Percentiles rank a stretch among this genome's conserved stretches.
phyloP scores from a whole-genome alignment of 2,329 filamentous ascomycete species.

The Phaeosphaeria sp. region DNA sequence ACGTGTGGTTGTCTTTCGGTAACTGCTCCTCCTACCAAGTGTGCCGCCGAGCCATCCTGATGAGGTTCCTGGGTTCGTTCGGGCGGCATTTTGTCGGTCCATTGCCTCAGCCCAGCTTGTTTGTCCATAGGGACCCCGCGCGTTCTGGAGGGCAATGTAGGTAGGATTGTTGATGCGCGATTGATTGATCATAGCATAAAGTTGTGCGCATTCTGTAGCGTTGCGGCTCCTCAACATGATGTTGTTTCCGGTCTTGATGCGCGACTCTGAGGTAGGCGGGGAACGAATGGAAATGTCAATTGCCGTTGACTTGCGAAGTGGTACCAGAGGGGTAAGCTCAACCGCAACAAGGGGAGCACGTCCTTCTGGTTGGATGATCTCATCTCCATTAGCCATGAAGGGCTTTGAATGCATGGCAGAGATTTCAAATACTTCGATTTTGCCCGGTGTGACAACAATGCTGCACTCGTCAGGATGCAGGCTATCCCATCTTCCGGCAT shows the following conservation, averaged over 20 bases:
- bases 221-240: constrained; percentile 89
- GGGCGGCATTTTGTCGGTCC: constrained; percentile 57
- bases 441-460: constrained; percentile 67
- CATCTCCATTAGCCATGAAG: constrained; percentile 49
- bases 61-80: constrained; percentile 40
- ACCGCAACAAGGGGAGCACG: constrained; percentile 68
- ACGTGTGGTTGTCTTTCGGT: constrained; percentile 59
- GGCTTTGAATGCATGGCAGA: constrained; percentile 54
- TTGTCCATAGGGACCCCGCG: constrained; percentile 65
- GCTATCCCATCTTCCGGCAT: constrained; percentile 64
- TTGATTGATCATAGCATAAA: constrained; percentile 87
- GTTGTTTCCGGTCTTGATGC: constrained; percentile 72
- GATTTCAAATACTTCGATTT: constrained; percentile 69
- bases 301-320: constrained; percentile 86
- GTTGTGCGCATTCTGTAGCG: constrained; percentile 75
- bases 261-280: constrained; percentile 75
- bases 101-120: constrained; percentile 59
- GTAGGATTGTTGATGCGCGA: constrained; percentile 91
- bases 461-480: constrained; percentile 68
- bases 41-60: constrained; percentile 59
- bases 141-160: constrained; percentile 78
- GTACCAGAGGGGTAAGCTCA: constrained; percentile 89
- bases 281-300: constrained; percentile 95
- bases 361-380: constrained; percentile 43
- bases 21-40: constrained; percentile 61